Percentiles rank a stretch among this genome's conserved stretches.
Conservation (phyloP, 73 alveolate species). For the Urostyla sp. region DNA sequence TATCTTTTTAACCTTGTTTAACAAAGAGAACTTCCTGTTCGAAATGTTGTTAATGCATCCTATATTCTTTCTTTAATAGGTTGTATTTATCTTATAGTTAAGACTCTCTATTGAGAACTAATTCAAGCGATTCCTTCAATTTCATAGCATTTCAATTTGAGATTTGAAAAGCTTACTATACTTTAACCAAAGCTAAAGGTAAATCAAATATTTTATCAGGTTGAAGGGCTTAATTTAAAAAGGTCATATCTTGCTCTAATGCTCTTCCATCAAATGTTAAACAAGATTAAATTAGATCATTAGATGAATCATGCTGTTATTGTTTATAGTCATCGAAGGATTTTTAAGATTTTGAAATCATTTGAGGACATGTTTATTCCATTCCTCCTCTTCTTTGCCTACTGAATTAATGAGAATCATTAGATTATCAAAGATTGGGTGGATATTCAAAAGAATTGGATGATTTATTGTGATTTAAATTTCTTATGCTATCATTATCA, state of each 20-base stretch:
- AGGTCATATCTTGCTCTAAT: slow-evolving; percentile 7
- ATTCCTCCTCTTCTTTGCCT: too few relatives aligned
- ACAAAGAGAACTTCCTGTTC: slow-evolving; percentile 2
- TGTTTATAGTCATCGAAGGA: neutral
- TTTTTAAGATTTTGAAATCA: too few relatives aligned
- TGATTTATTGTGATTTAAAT: too few relatives aligned
- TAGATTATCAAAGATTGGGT: too few relatives aligned
- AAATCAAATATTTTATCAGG: slow-evolving; percentile 52
- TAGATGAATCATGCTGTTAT: neutral
- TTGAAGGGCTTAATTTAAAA: slow-evolving; percentile 31
- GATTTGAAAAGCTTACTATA: slow-evolving; percentile 38
- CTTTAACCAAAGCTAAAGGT: slow-evolving; percentile 54
- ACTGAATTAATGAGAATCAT: too few relatives aligned
- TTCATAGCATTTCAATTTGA: slow-evolving; percentile 39
- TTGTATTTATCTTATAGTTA: slow-evolving; percentile 9
- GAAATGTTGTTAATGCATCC: neutral
- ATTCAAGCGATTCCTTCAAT: slow-evolving; percentile 46
- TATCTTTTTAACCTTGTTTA: neutral
- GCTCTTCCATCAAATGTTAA: slow-evolving; percentile 17
- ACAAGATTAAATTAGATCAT: slow-evolving; percentile 22
- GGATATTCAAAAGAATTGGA: too few relatives aligned
- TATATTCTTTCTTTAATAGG: neutral
- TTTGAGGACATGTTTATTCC: too few relatives aligned
- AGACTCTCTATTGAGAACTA: slow-evolving; percentile 52
- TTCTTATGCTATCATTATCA: too few relatives aligned